A percentile compares a stretch with the other conserved stretches of the same genome.
Evolutionary conservation across 768 basidiomycete species (phyloP).

Genomic region (Boletus rex-veris): DNA sequence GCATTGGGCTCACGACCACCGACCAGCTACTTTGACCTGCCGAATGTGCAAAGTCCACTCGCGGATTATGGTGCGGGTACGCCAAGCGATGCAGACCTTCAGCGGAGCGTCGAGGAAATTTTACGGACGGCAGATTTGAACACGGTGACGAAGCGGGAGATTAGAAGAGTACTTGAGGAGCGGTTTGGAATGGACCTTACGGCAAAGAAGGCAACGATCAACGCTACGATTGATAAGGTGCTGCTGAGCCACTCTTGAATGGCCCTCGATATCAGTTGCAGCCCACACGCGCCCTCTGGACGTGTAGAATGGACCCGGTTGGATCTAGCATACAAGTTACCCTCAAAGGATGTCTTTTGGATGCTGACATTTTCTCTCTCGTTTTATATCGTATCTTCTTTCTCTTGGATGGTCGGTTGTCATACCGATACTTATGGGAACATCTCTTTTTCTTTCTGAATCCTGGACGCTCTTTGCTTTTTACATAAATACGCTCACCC

Average conservation of each 20-base stretch:
- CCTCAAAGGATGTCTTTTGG: slow-evolving; percentile 7
- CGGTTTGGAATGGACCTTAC: slow-evolving; percentile 77
- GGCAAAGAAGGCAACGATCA: slow-evolving; percentile 68
- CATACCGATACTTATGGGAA: not conserved
- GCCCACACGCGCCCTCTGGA: not conserved
- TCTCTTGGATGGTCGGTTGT: not conserved
- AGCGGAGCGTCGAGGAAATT: slow-evolving; percentile 68
- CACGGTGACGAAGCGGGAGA: slow-evolving; percentile 87
- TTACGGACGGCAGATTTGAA: slow-evolving; percentile 81
- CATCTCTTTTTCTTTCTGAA: not conserved
- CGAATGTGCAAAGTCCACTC: slow-evolving; percentile 44
- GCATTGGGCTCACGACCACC: slow-evolving; percentile 65
- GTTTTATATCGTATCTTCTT: slow-evolving; percentile 4
- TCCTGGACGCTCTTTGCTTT: not conserved
- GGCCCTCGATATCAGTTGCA: not conserved
- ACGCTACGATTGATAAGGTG: slow-evolving; percentile 70
- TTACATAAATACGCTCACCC: not conserved
- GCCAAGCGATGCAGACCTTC: slow-evolving; percentile 71
- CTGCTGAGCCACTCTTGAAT: slow-evolving; percentile 48
- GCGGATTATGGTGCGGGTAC: slow-evolving; percentile 42
- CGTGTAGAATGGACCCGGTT: slow-evolving; percentile 16
- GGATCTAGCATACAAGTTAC: slow-evolving; percentile 21
- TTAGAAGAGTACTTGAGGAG: slow-evolving; percentile 79
- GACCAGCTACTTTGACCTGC: slow-evolving; percentile 76
- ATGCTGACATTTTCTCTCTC: slow-evolving; percentile 10